These are phyloP conservation scores for Microdochium paspali DNA, from an alignment of 2,329 filamentous ascomycete genomes.

Conservation along the genomic window DNA sequence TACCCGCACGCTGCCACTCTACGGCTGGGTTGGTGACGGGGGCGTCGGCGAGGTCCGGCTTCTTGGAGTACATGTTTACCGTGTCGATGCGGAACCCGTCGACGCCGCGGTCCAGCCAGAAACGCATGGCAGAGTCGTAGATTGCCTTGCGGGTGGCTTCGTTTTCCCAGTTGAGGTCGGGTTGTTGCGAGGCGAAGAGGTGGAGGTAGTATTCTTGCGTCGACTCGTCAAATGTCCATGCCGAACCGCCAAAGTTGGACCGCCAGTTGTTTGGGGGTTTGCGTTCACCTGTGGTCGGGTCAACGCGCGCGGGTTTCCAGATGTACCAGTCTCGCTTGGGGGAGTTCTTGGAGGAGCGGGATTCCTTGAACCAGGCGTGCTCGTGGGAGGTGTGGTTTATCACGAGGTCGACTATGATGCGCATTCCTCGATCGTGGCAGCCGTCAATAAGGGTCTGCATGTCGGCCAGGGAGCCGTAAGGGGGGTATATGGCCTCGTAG, in stretches of 20 bases:
- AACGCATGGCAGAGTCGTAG: constrained; percentile 57
- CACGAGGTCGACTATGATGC: constrained; percentile 16
- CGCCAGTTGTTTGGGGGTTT: constrained; percentile 35
- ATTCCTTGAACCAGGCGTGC: constrained; percentile 50
- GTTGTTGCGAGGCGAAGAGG: constrained; percentile 61
- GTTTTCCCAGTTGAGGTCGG: constrained; percentile 74
- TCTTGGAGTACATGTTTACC: constrained; percentile 59
- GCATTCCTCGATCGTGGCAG: constrained; percentile 1
- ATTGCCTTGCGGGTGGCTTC: constrained; percentile 53
- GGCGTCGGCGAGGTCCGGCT: constrained; percentile 44
- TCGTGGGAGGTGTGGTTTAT: constrained; percentile 21
- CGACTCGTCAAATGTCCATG: constrained; percentile 39
- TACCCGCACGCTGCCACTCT: constrained; percentile 23
- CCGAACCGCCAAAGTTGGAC: constrained; percentile 30
- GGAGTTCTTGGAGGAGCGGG: constrained; percentile 35
- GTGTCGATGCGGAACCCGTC: constrained; percentile 60
- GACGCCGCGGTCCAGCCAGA: constrained; percentile 63
- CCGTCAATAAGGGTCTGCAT: constrained; percentile 4
- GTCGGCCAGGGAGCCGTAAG: constrained; percentile 2
- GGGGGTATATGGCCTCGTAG: constrained; percentile 26
- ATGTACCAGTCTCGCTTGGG: constrained; percentile 46
- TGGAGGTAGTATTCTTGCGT: constrained; percentile 51
- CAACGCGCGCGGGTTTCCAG: constrained; percentile 35
- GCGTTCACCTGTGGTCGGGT: constrained; percentile 19
- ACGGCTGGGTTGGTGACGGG: constrained; percentile 23